A percentile compares a stretch with the other conserved stretches of the same genome.
phyloP scores from a whole-genome alignment of 768 basidiomycete genomes.

The Lepiota subincarnata region DNA sequence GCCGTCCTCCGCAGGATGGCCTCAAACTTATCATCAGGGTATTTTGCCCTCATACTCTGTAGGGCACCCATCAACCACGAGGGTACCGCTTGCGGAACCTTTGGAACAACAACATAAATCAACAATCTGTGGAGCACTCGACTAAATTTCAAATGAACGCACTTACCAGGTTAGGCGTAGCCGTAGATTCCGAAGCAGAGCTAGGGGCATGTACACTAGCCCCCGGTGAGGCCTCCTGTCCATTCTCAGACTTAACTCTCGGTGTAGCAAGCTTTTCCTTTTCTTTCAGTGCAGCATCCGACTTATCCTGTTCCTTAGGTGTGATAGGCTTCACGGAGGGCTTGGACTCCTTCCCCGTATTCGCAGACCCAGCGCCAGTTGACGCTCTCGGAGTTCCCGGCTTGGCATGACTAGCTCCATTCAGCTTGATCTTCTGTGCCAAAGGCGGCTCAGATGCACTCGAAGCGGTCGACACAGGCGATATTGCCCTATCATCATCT shows the following conservation, averaged over 20 bases:
- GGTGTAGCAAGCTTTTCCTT: conserved; percentile 15
- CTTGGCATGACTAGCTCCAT: conserved; percentile 40
- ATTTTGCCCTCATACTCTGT: conserved; percentile 61
- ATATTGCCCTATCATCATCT: conserved; percentile 58
- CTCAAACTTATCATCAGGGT: conserved; percentile 81
- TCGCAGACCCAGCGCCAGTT: not conserved
- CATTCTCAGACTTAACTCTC: conserved; percentile 8
- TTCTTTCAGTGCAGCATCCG: conserved; percentile 1
- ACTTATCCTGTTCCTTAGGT: conserved; percentile 8
- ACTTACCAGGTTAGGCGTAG: conserved; percentile 12
- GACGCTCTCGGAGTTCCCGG: conserved; percentile 11
- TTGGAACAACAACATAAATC: not conserved
- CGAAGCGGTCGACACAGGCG: conserved; percentile 70
- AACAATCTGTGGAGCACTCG: not conserved
- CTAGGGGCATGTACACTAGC: conserved; percentile 13
- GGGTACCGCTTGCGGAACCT: conserved; percentile 43
- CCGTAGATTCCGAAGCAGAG: conserved; percentile 18
- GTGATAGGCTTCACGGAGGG: conserved; percentile 12
- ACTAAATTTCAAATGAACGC: not conserved
- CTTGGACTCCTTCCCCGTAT: conserved; percentile 2
- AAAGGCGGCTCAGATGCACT: conserved; percentile 73
- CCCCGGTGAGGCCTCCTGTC: conserved; percentile 6
- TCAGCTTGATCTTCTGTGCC: conserved; percentile 61
- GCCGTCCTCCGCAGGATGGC: conserved; percentile 61
- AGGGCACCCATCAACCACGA: conserved; percentile 71